Conservation (phyloP, 352 stramenopile species). For the Phytopythium boreale region DNA sequence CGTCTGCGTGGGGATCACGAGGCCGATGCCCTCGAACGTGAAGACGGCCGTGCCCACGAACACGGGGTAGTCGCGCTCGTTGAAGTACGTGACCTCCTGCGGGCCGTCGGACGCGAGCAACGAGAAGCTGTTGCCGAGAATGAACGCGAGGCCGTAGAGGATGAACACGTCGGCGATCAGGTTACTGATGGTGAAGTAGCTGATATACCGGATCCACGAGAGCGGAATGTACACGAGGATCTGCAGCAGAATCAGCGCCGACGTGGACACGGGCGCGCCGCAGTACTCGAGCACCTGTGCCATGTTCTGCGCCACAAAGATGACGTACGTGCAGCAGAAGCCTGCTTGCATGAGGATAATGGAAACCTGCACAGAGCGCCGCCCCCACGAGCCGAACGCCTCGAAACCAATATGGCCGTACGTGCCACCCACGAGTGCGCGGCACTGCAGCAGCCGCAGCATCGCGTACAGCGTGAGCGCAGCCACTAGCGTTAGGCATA, state of each 20-base stretch:
- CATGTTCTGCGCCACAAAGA: conserved; percentile 83
- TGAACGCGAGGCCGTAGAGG: conserved; percentile 70
- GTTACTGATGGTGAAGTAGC: conserved; percentile 86
- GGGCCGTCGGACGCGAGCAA: conserved; percentile 45
- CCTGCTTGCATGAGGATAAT: conserved; percentile 84
- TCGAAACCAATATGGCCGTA: conserved; percentile 72
- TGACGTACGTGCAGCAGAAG: conserved; percentile 85
- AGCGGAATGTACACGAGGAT: conserved; percentile 73
- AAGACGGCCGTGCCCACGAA: conserved; percentile 83
- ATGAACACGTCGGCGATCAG: conserved; percentile 84
- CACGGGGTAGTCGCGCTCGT: conserved; percentile 63
- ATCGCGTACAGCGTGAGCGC: conserved; percentile 73
- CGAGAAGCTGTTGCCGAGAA: conserved; percentile 73
- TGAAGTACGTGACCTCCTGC: conserved; percentile 64
- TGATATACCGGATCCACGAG: conserved; percentile 85
- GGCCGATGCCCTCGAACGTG: conserved; percentile 79
- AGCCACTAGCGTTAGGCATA: conserved; percentile 61
- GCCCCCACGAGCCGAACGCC: conserved; percentile 65
- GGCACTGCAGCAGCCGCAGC: conserved; percentile 71
- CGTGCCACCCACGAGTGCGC: conserved; percentile 61
- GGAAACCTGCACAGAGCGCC: conserved; percentile 73
- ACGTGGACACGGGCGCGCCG: conserved; percentile 34
- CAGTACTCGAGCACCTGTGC: conserved; percentile 63
- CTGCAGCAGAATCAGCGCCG: conserved; percentile 69
- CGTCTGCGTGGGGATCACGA: conserved; percentile 72